These are phyloP conservation scores for Dendrothele bispora DNA, from an alignment of 768 basidiomycete species.

Conservation along the genomic window DNA sequence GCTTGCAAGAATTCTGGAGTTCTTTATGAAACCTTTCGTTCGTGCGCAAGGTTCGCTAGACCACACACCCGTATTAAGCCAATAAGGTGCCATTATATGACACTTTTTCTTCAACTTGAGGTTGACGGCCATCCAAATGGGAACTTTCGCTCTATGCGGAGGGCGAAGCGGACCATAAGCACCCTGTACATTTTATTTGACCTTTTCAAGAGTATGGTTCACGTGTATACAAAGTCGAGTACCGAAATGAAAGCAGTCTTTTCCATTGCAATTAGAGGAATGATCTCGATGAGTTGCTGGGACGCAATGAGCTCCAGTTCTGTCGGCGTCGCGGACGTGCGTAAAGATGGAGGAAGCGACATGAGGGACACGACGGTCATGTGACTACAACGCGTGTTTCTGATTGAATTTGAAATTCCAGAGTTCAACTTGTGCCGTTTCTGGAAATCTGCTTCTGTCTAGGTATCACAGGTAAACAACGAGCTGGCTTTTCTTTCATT, in stretches of 20 bases:
- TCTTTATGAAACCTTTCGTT: neutral
- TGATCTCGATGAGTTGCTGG: constrained; percentile 81
- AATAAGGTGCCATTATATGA: constrained; percentile 85
- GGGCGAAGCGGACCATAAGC: constrained; percentile 92
- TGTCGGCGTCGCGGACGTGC: constrained; percentile 72
- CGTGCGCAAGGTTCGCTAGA: neutral
- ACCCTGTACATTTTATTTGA: constrained; percentile 51
- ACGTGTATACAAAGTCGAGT: constrained; percentile 16
- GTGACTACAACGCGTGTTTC: constrained; percentile 28
- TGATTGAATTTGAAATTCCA: constrained; percentile 21
- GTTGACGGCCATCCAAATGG: constrained; percentile 94
- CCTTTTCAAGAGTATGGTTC: neutral
- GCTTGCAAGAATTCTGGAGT: constrained; percentile 77
- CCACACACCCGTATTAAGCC: constrained; percentile 81
- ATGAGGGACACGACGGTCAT: constrained; percentile 40
- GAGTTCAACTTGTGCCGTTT: no score
- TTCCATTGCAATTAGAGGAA: constrained; percentile 89
- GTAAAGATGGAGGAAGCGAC: constrained; percentile 75
- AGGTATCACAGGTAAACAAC: no score
- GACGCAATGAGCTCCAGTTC: constrained; percentile 89
- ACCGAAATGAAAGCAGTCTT: constrained; percentile 91
- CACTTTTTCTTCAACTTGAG: constrained; percentile 95
- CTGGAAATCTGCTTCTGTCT: no score
- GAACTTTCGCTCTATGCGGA: constrained; percentile 81
- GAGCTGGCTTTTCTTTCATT: constrained; percentile 3